Evolutionary conservation across 306 rosid genomes (phyloP), one percentile per base, ranked within the genome.

Genomic region (Sechiopsis laciniata): DNA sequence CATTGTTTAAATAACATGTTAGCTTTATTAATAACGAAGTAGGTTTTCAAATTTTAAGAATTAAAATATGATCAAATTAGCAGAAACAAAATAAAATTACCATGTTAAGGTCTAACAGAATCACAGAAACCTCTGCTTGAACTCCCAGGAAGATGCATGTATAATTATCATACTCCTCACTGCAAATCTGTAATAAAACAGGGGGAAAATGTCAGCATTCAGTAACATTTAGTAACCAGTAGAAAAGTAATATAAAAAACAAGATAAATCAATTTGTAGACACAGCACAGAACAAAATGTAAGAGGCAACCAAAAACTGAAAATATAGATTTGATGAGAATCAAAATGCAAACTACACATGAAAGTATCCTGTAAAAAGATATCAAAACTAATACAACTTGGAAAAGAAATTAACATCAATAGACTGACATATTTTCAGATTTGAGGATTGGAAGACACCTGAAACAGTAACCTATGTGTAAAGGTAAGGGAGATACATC

Each of bases 81-180:
- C 24, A 50, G 66, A 56, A 73, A 52, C 26, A 76, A 78, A 71
- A 60, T 76, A 59, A 64, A 67, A 70, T 68, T 89, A 93, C 98
- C 98, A 86, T 87, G 80, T 86, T 90, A 76, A 93, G 97, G 81
- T 93, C 98, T 65, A 86, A 85, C 70, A 86, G 80, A 80, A 93
- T 89, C 83, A 82, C 87, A 10, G 98, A 90, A 79, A 90, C 76
- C 82, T 93, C 98, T 58, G 89, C 75, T 88, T 90, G 98, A 71
- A 93, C 55, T 76, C 98, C 98, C 72, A 93, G 86, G 77, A 87
- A 82, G 78, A 88, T 46, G 82, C 98, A 90, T 9, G 94, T 93
- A 80, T 83, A 83, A 16, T 84, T 76, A 78, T 86, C 90, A 76
- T 93, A 93, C 87, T 93, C 97, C 48, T 84, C 82, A 35, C 90